phyloP scores from a whole-genome alignment of 129 eudicot species.

The carrot (Daucus carota) region DNA sequence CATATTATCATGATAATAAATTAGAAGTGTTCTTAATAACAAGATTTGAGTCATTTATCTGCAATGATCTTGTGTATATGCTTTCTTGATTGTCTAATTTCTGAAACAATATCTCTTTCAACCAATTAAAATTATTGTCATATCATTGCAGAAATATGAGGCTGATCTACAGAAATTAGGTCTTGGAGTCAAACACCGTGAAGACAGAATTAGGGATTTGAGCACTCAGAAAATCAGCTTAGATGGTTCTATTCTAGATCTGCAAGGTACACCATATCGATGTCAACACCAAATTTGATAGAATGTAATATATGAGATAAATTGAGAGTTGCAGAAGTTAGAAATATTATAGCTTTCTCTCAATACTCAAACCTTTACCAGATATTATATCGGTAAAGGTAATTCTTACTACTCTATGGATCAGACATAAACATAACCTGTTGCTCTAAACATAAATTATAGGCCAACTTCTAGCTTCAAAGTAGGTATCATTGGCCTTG shows the following conservation, averaged over 20 bases:
- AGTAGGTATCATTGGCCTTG: neutral
- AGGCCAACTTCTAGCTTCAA: neutral
- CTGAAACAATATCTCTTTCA: neutral
- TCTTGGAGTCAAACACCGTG: slow-evolving; percentile 55
- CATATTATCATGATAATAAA: neutral
- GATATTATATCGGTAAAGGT: neutral
- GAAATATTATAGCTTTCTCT: neutral
- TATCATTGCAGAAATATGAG: slow-evolving; percentile 52
- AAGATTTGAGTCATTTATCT: slow-evolving; percentile 1
- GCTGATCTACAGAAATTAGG: slow-evolving; percentile 56
- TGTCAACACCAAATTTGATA: neutral
- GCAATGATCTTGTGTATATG: neutral
- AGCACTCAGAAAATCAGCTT: slow-evolving; percentile 2
- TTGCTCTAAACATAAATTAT: neutral
- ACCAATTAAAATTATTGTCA: neutral
- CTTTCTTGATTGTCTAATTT: neutral
- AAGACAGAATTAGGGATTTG: slow-evolving; percentile 52
- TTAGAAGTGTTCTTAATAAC: neutral
- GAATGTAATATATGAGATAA: neutral
- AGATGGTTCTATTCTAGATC: neutral
- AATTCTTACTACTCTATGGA: neutral
- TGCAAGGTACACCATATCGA: slow-evolving; percentile 35
- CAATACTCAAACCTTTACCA: neutral
- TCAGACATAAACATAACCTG: neutral
- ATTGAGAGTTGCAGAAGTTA: neutral